Evolutionary conservation across 2,329 filamentous ascomycete genomes (phyloP), one percentile per base, ranked within the genome.

Genomic region (Diaporthe sp.): DNA sequence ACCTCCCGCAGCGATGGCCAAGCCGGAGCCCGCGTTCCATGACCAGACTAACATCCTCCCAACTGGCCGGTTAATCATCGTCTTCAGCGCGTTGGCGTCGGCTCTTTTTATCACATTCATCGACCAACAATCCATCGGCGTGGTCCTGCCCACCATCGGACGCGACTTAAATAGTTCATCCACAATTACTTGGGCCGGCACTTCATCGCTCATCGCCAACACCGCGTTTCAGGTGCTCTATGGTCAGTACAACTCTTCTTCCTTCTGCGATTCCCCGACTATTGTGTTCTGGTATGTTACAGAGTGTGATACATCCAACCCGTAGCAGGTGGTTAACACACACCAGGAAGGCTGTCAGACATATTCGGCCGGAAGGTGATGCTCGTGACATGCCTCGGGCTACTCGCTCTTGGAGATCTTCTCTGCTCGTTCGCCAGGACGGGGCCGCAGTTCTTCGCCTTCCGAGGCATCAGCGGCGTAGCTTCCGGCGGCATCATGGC

Each of bases 151-250:
- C 38, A 87, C 87, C 40, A 86, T 90, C 77, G 85, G 86, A 72
- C 79, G 83, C 69, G 86, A 90, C 71, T 82, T 89, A 28, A 77
- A 84, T 71, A 84, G 84, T 1, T 82, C 82, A 76, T 84, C 83
- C n/a, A 87, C 87, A 3, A 91, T 92, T 61, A 85, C 87, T 1
- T 90, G 88, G 89, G 87, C 87, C 1, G 88, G 87, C 9, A 89
- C 87, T 0, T 86, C 87, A 12, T 85, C 86, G 4, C 80, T 91
- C 58, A 87, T 91, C 60, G 88, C 88, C 40, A 89, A 89, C 74
- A 92, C 91, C 0, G 88, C 89, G 45, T 93, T 92, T 77, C 91
- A 91, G 77, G 89, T 92, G 75, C 85, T 93, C 0, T 92, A 92
- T 79, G 91, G 91, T 28, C 22, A 38, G 33, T 12, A 38, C 5